Conservation (phyloP, 2,329 filamentous ascomycete species). For the Clonostachys sp. region DNA sequence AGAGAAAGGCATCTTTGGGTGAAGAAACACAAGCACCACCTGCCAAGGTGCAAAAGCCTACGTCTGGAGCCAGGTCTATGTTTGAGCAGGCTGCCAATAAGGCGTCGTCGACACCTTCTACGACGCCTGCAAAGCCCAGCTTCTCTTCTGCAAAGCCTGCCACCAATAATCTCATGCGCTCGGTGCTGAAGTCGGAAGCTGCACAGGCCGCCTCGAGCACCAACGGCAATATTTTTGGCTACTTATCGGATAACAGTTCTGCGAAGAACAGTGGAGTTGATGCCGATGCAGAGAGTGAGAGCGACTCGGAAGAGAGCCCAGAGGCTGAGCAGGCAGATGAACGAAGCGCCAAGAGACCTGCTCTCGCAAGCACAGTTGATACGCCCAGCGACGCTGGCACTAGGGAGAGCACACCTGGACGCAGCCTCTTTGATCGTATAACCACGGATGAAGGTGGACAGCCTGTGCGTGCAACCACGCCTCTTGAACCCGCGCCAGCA, state of each 20-base stretch:
- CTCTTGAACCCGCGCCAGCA: slow-evolving; percentile 13
- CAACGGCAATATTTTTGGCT: slow-evolving; percentile 51
- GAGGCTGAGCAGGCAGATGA: slow-evolving; percentile 37
- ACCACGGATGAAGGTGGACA: slow-evolving; percentile 45
- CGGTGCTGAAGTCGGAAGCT: slow-evolving; percentile 33
- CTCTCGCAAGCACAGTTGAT: background rate
- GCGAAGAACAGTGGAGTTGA: slow-evolving; percentile 48
- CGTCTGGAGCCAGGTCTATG: slow-evolving; percentile 49
- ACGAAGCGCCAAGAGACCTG: slow-evolving; percentile 19
- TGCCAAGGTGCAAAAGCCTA: slow-evolving; percentile 44
- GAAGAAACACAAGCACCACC: slow-evolving; percentile 37
- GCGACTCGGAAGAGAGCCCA: slow-evolving; percentile 34
- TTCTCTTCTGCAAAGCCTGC: slow-evolving; percentile 26
- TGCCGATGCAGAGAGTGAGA: slow-evolving; percentile 39
- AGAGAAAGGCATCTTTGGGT: slow-evolving; percentile 43
- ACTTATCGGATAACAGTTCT: slow-evolving; percentile 53
- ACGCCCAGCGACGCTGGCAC: slow-evolving; percentile 32
- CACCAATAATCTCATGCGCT: slow-evolving; percentile 31
- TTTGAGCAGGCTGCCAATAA: slow-evolving; percentile 56
- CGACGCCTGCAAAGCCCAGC: slow-evolving; percentile 23
- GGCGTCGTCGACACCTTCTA: slow-evolving; percentile 23
- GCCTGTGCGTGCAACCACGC: slow-evolving; percentile 33
- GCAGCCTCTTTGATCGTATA: slow-evolving; percentile 52
- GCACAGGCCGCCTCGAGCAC: slow-evolving; percentile 10
- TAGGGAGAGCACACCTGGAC: slow-evolving; percentile 37